A percentile compares a stretch with the other conserved stretches of the same genome.
These are phyloP conservation scores for Coniochaeta sp. DNA, from an alignment of 2,329 filamentous ascomycete genomes.

Conservation along the genomic window DNA sequence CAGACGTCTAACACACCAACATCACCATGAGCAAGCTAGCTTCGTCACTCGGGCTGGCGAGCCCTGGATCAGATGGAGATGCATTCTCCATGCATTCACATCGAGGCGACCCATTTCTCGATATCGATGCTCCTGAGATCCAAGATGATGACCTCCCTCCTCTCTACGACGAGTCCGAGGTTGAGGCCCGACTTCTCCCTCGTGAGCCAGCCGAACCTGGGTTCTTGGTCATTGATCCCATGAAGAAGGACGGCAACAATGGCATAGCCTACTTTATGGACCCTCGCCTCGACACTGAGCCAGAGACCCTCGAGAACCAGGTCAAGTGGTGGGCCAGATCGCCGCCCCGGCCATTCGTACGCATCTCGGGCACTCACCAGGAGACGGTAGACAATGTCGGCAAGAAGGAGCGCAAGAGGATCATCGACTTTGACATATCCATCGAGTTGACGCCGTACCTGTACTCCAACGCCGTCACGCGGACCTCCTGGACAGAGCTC, in stretches of 20 bases:
- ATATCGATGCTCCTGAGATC: constrained; percentile 28
- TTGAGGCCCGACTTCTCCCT: constrained; percentile 12
- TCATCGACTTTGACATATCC: constrained; percentile 53
- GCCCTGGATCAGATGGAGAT: background rate
- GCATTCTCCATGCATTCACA: constrained; percentile 4
- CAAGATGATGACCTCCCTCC: constrained; percentile 35
- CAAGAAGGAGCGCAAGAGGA: constrained; percentile 35
- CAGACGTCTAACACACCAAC: too few relatives aligned
- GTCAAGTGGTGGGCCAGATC: constrained; percentile 34
- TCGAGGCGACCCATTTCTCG: constrained; percentile 22
- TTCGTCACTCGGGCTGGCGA: constrained; percentile 6
- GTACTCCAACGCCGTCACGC: constrained; percentile 34
- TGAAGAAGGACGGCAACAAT: constrained; percentile 20
- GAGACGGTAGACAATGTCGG: constrained; percentile 35
- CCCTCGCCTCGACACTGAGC: constrained; percentile 35
- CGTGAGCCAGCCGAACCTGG: constrained; percentile 10
- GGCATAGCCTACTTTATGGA: constrained; percentile 37
- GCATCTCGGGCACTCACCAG: constrained; percentile 45
- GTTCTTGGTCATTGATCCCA: constrained; percentile 3
- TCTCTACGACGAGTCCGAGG: constrained; percentile 32
- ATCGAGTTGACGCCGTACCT: constrained; percentile 55
- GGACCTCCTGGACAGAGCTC: constrained; percentile 34
- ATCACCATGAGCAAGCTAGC: constrained; percentile 19
- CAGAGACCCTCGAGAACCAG: constrained; percentile 34
- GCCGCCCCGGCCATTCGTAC: constrained; percentile 47